phyloP scores from a whole-genome alignment of 1,284 basidiomycete species.

The Irpex lacteus region DNA sequence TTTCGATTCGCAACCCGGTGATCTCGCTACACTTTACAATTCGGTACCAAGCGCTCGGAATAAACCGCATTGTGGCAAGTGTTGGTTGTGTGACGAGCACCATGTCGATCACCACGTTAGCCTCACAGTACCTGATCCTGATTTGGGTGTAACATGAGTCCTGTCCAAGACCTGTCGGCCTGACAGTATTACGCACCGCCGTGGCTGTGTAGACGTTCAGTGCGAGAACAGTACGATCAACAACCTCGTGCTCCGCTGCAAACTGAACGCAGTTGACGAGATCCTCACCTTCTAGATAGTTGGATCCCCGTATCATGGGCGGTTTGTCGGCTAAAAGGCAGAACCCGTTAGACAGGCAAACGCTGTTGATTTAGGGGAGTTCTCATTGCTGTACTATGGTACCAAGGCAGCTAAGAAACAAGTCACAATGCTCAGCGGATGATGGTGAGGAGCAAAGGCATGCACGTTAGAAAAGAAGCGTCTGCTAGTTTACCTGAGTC shows the following conservation, averaged over 20 bases:
- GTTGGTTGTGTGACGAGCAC: not conserved
- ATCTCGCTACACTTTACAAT: not conserved
- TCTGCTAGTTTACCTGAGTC: conserved; percentile 1
- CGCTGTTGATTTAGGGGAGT: not conserved
- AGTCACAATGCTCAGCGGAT: not conserved
- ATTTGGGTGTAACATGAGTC: not conserved
- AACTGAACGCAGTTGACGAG: not conserved
- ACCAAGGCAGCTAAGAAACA: not conserved
- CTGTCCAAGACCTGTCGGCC: no score
- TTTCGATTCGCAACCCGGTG: not conserved
- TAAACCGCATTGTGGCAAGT: not conserved
- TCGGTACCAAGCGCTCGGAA: not conserved
- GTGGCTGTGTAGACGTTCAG: no score
- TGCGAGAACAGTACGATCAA: not conserved
- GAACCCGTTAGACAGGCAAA: not conserved
- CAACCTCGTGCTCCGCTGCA: not conserved
- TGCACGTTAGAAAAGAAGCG: not conserved
- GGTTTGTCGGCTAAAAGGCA: not conserved
- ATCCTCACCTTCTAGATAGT: not conserved
- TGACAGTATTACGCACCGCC: no score
- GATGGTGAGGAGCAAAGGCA: not conserved
- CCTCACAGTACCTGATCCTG: not conserved
- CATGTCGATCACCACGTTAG: not conserved
- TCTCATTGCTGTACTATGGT: not conserved
- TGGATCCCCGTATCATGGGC: not conserved